Evolutionary conservation across 140 eudicot genomes (phyloP).

Genomic region (Artemisia princeps): DNA sequence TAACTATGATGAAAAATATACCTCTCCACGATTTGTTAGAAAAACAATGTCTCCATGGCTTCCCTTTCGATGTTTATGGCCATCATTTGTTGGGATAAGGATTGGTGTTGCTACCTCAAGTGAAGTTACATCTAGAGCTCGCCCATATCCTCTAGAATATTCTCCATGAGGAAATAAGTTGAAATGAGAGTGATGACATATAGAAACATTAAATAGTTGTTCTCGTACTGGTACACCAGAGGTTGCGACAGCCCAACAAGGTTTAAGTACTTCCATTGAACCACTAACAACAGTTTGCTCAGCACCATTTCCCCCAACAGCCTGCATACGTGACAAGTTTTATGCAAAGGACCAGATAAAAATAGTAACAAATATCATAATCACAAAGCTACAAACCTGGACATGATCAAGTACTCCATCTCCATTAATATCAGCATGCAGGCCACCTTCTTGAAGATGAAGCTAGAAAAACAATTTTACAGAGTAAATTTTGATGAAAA

Average conservation of each 20-base stretch:
- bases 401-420: constrained; percentile 99
- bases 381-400: constrained; percentile 48
- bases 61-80: constrained; percentile 81
- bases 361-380: neutral
- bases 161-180: constrained; percentile 84
- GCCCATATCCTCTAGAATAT: constrained; percentile 69
- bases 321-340: constrained; percentile 37
- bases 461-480: constrained; percentile 37
- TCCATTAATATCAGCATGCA: constrained; percentile 97
- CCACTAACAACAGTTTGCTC: constrained; percentile 94
- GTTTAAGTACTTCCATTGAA: constrained; percentile 89
- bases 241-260: constrained; percentile 99
- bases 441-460: constrained; percentile 98
- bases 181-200: constrained; percentile 72
- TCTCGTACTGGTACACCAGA: constrained; percentile 97
- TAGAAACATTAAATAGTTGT: constrained; percentile 90
- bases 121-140: constrained; percentile 53
- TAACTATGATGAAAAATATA: constrained; percentile 16
- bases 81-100: constrained; percentile 71
- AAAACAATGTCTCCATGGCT: constrained; percentile 95
- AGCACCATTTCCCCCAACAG: constrained; percentile 91
- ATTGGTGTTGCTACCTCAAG: constrained; percentile 93
- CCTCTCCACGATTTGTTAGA: constrained; percentile 93
- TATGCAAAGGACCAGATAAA: neutral
- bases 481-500: neutral